Conservation (phyloP, 2,329 filamentous ascomycete genomes). For the Diaporthe australafricana region DNA sequence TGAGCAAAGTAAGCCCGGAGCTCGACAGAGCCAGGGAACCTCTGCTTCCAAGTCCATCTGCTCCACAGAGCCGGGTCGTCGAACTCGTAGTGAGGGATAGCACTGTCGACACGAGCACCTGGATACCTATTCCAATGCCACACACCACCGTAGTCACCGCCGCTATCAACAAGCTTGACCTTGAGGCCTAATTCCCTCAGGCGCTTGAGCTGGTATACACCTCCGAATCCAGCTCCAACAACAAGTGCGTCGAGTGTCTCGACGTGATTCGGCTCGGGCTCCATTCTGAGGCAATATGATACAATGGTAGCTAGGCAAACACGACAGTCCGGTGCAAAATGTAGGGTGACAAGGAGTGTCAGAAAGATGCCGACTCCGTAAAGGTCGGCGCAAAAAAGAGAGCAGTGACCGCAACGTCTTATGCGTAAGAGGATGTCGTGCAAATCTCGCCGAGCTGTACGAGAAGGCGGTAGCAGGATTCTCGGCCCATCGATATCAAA, state of each 20-base stretch:
- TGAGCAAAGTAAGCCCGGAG: slow-evolving; percentile 28
- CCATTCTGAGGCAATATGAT: background rate
- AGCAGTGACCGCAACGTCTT: background rate
- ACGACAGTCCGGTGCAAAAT: background rate
- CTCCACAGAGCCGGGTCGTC: slow-evolving; percentile 29
- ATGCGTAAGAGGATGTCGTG: background rate
- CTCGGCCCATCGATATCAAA: background rate
- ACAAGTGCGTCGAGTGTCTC: slow-evolving; percentile 27
- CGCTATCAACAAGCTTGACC: slow-evolving; percentile 27
- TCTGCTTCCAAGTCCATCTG: slow-evolving; percentile 32
- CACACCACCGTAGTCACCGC: slow-evolving; percentile 8
- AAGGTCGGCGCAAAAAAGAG: background rate
- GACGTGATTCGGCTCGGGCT: background rate
- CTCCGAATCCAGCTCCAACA: slow-evolving; percentile 34
- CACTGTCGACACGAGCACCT: slow-evolving; percentile 28
- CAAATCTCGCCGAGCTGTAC: background rate
- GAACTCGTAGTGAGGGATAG: slow-evolving; percentile 29
- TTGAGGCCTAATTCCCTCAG: slow-evolving; percentile 25
- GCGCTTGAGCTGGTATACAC: slow-evolving; percentile 30
- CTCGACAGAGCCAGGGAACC: slow-evolving; percentile 24
- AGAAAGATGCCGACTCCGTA: background rate
- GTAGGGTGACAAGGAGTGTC: background rate
- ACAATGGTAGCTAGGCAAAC: background rate
- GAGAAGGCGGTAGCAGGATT: background rate
- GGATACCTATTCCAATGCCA: slow-evolving; percentile 33